Base-by-base conservation (phyloP, 2,329 filamentous ascomycete genomes). In the Exophiala sp. region DNA sequence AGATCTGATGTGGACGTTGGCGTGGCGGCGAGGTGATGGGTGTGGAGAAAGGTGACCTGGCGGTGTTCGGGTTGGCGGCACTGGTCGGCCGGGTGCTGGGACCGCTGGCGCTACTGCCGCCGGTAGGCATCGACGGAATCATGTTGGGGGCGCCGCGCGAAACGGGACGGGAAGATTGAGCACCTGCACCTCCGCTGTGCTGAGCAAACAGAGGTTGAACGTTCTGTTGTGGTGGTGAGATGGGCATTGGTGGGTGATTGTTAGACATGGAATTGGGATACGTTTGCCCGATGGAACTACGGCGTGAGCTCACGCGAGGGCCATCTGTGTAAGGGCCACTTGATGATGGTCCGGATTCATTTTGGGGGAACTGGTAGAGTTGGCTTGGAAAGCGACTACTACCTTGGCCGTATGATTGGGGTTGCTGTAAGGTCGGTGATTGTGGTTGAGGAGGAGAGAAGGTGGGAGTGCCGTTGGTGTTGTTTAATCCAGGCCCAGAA, bases 1-100 rank as follows among this genome's bases (percentile, higher is more conserved):
- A 70, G 49, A 78, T 73, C 36, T 64, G 62, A 32, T 51, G 46
- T 11, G 62, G 57, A 1, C 62, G 60, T 5, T 47, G 54, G 10
- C 60, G 54, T 6, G 62, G 59, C 21, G 59, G 62, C 5, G 58
- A 50, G 21, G 55, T 61, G 40, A 64, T 47, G 18, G 62, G 58
- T 2, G 60, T 56, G 8, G 58, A 61, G 47, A 61, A 64, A 16
- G 62, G 62, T 2, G 62, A 64, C 50, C 55, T 62, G 34, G 55
- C 47, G 39, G 16, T 43, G 20, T 8, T 8, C 2, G 24, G 5
- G 24, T 5, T 8, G 7, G 7, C 24, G 24, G 41, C 21, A 33
- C 55, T 61, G 12, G 58, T 53, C 16, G 58, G 55, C 11, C 59
- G 53, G 3, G 55, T 54, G 38, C 51, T 52, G 21, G 58, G 51